A percentile compares a stretch with the other conserved stretches of the same genome.
phyloP scores from a whole-genome alignment of 805 yeast genomes.

The Metschnikowia continentalis region DNA sequence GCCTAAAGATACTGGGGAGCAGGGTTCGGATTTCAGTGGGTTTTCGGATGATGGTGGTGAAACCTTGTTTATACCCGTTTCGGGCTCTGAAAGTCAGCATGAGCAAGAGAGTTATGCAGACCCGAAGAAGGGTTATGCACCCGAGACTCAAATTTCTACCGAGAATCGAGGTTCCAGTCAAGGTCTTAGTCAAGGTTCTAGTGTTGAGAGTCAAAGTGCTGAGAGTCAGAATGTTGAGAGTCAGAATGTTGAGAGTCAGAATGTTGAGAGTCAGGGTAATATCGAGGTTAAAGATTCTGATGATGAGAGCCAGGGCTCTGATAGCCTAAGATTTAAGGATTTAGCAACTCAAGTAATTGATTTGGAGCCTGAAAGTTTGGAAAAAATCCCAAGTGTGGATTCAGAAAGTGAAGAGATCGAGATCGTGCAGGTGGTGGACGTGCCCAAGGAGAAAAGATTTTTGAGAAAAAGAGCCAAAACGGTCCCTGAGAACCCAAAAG shows the following conservation, averaged over 20 bases:
- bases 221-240: no score
- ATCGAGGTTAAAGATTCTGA: no score
- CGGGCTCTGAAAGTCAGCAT: neutral
- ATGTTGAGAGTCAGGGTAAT: no score
- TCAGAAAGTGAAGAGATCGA: conserved; percentile 4
- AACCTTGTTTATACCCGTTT: neutral
- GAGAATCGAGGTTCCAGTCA: no score
- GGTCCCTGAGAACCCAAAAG: neutral
- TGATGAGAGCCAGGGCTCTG: no score
- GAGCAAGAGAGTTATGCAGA: neutral
- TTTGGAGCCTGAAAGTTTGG: neutral
- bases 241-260: no score
- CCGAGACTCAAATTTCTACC: no score
- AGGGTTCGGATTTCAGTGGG: neutral
- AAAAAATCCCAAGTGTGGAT: no score
- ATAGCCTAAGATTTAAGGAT: no score
- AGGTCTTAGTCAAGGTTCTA: no score
- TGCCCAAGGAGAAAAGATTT: conserved; percentile 2
- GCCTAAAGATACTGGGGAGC: neutral
- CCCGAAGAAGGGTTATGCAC: neutral
- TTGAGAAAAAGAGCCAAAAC: conserved; percentile 1
- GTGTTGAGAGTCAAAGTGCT: no score
- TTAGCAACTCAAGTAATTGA: no score
- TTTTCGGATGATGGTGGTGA: neutral
- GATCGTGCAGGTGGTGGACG: conserved; percentile 4